Conservation (phyloP, 148 eudicot species). For the Tetragonia tetragonoides region DNA sequence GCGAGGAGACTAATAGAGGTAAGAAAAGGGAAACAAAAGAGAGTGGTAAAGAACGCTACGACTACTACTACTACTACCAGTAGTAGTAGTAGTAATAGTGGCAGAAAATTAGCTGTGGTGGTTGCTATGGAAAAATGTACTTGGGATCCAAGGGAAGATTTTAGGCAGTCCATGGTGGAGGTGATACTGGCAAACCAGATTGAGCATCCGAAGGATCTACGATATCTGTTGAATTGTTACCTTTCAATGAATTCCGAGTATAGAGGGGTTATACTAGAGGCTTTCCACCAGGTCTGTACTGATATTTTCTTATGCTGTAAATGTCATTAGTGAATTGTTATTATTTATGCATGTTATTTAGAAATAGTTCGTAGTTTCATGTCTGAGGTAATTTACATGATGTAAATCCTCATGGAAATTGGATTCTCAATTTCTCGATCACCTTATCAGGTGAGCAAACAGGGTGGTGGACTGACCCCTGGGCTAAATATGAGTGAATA, state of each 20-base stretch:
- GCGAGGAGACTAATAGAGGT: slow-evolving; percentile 32
- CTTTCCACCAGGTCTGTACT: slow-evolving; percentile 70
- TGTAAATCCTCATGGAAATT: neutral
- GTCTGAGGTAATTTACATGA: neutral
- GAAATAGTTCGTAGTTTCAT: neutral
- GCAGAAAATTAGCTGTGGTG: slow-evolving; percentile 45
- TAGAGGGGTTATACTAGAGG: slow-evolving; percentile 61
- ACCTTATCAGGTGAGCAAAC: too few species aligned
- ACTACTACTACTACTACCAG: neutral
- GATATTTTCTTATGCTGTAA: slow-evolving; percentile 52
- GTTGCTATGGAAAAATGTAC: slow-evolving; percentile 75
- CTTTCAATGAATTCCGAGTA: slow-evolving; percentile 66
- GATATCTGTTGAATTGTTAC: slow-evolving; percentile 60
- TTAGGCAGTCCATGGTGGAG: slow-evolving; percentile 64
- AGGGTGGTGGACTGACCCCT: too few species aligned
- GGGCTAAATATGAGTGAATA: neutral
- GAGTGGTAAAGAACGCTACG: neutral
- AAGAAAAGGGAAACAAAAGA: slow-evolving; percentile 33
- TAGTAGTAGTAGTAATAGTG: slow-evolving; percentile 11
- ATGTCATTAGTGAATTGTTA: slow-evolving; percentile 25
- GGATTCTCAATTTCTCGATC: too few species aligned
- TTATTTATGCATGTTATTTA: neutral
- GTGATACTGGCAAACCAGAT: slow-evolving; percentile 56
- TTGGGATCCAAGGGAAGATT: slow-evolving; percentile 70
- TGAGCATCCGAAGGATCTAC: slow-evolving; percentile 48